Percentiles rank a stretch among this genome's conserved stretches.
phyloP scores from a whole-genome alignment of 2,329 filamentous ascomycete species.

The Chaetomiaceae sp. region DNA sequence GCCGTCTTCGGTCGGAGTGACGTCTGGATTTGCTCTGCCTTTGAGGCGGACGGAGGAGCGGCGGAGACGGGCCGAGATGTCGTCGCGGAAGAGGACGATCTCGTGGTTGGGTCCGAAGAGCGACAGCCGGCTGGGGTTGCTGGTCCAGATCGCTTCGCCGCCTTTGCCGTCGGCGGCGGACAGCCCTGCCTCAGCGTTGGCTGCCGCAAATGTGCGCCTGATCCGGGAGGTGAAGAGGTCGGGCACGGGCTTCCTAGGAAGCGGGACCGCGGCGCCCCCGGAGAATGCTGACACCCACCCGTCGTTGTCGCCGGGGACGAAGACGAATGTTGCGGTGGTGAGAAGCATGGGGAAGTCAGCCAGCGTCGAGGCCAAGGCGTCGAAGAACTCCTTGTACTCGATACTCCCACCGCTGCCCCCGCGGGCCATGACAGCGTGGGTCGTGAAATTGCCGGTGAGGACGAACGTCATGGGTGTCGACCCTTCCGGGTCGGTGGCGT shows the following conservation, averaged over 20 bases:
- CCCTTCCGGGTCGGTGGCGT: slow-evolving; percentile 58
- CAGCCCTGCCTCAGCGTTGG: slow-evolving; percentile 62
- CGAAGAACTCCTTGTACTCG: slow-evolving; percentile 95
- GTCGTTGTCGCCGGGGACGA: slow-evolving; percentile 94
- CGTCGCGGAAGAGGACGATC: slow-evolving; percentile 79
- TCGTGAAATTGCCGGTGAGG: slow-evolving; percentile 77
- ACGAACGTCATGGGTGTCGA: slow-evolving; percentile 72
- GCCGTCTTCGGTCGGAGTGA: too few species aligned
- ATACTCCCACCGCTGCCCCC: slow-evolving; percentile 74
- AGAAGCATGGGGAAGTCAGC: slow-evolving; percentile 78
- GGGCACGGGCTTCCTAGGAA: slow-evolving; percentile 69
- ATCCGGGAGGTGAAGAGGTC: slow-evolving; percentile 87
- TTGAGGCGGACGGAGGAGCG: slow-evolving; percentile 70
- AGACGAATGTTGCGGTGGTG: slow-evolving; percentile 75
- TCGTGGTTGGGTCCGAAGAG: slow-evolving; percentile 87
- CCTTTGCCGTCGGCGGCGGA: slow-evolving; percentile 39
- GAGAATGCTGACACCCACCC: slow-evolving; percentile 90
- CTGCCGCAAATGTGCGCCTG: slow-evolving; percentile 69
- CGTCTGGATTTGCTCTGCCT: slow-evolving; percentile 24
- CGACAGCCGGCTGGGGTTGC: slow-evolving; percentile 74
- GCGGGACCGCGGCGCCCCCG: slow-evolving; percentile 62
- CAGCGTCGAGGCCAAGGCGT: slow-evolving; percentile 74
- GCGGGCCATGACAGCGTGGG: slow-evolving; percentile 57
- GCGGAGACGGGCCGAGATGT: slow-evolving; percentile 72
- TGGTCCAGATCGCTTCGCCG: slow-evolving; percentile 80